Percentiles rank a stretch among this genome's conserved stretches.
Evolutionary conservation across 176 grass and related monocot species (phyloP).

Genomic region (Oryza punctata): DNA sequence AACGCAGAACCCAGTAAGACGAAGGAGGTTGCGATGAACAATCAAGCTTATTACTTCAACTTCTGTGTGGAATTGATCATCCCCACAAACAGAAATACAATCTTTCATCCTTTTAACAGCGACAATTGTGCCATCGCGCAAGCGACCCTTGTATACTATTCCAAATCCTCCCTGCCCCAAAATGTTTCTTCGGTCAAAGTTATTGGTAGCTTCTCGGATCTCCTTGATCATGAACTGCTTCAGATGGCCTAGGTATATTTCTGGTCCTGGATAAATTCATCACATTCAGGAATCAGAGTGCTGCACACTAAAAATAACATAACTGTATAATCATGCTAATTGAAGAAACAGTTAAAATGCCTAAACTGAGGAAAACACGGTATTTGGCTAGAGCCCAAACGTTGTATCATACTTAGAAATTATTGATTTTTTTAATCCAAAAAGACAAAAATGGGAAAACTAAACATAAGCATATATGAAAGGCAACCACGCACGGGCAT

Average conservation of each 20-base stretch:
- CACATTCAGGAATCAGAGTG: conserved; percentile 16
- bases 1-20: conserved; percentile 63
- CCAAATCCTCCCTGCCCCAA: conserved; percentile 84
- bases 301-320: neutral
- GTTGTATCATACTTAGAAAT: conserved; percentile 6
- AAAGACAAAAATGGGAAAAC: neutral
- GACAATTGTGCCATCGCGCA: conserved; percentile 50
- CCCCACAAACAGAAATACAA: conserved; percentile 39
- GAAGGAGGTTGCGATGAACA: conserved; percentile 79
- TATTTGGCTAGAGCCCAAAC: neutral
- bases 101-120: conserved; percentile 78
- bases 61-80: conserved; percentile 79
- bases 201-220: conserved; percentile 64
- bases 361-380: conserved; percentile 3
- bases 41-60: conserved; percentile 87
- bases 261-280: conserved; percentile 46
- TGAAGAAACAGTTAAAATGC: neutral
- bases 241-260: conserved; percentile 65
- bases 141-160: conserved; percentile 69
- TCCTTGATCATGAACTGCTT: conserved; percentile 70
- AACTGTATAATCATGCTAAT: neutral
- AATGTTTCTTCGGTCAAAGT: conserved; percentile 74
- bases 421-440: neutral
- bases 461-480: neutral
- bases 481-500: neutral